phyloP scores from a whole-genome alignment of 2,329 filamentous ascomycete species.

The Epichloe brachyelytri region DNA sequence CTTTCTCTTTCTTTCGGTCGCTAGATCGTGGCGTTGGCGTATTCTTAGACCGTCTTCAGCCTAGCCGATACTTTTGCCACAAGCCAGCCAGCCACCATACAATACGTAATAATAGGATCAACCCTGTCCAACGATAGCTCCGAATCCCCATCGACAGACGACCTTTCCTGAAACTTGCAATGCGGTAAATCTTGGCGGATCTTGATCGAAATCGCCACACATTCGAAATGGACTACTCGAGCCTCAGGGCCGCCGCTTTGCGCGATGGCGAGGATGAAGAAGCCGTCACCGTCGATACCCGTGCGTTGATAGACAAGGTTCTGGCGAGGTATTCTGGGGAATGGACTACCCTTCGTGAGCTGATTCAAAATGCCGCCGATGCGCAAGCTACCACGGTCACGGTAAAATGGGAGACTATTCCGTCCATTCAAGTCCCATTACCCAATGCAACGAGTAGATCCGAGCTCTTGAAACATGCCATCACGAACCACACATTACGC shows the following conservation, averaged over 20 bases:
- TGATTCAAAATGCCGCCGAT: constrained; percentile 97
- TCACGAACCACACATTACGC: constrained; percentile 74
- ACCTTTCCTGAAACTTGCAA: neutral
- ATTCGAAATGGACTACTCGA: constrained; percentile 52
- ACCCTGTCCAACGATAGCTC: neutral
- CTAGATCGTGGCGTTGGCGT: neutral
- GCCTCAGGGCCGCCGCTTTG: constrained; percentile 77
- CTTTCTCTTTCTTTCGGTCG: neutral
- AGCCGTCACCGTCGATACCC: constrained; percentile 93
- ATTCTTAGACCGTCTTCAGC: neutral
- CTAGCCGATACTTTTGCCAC: neutral
- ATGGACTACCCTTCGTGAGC: constrained; percentile 79
- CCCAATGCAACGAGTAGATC: constrained; percentile 51
- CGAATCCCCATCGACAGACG: neutral
- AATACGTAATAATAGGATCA: neutral
- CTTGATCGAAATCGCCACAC: neutral
- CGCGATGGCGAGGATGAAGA: constrained; percentile 82
- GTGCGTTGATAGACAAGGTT: constrained; percentile 95
- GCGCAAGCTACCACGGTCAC: constrained; percentile 81
- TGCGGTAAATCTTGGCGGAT: neutral
- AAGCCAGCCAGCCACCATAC: neutral
- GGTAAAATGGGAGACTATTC: constrained; percentile 84
- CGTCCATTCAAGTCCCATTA: constrained; percentile 67
- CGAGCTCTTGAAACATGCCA: constrained; percentile 65
- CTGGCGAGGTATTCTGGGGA: constrained; percentile 93